Conservation (phyloP, 2,329 filamentous ascomycete genomes). For the Scedosporium dehoogii region DNA sequence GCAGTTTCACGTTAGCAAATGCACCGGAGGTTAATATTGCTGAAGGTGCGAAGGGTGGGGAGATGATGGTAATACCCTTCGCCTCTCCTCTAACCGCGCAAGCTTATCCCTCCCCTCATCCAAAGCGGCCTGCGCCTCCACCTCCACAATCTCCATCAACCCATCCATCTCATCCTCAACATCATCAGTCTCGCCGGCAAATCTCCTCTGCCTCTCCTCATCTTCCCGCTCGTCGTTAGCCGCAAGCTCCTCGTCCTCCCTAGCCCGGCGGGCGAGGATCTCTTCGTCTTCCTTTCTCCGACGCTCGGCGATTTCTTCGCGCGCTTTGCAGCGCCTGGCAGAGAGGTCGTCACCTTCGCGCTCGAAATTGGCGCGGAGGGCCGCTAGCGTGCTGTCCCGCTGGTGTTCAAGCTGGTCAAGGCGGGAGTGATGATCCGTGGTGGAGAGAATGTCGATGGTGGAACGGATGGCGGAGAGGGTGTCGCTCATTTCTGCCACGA, state of each 20-base stretch:
- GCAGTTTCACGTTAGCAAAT: neutral
- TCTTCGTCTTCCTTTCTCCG: conserved; percentile 27
- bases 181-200: conserved; percentile 18
- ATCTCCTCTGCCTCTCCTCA: conserved; percentile 16
- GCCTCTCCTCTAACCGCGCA: conserved; percentile 21
- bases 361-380: conserved; percentile 20
- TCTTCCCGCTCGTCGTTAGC: conserved; percentile 17
- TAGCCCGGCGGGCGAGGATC: conserved; percentile 14
- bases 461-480: conserved; percentile 28
- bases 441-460: conserved; percentile 24
- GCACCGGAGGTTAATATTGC: neutral
- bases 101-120: conserved; percentile 23
- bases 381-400: conserved; percentile 22
- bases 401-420: conserved; percentile 29
- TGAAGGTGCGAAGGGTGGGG: neutral
- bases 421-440: conserved; percentile 21
- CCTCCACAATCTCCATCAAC: conserved; percentile 24
- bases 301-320: conserved; percentile 27
- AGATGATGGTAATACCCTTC: conserved; percentile 14
- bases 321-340: conserved; percentile 27
- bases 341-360: conserved; percentile 22
- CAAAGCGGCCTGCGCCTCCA: conserved; percentile 17
- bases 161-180: conserved; percentile 25
- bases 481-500: conserved; percentile 32
- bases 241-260: conserved; percentile 1